Percentiles rank a stretch among this genome's conserved stretches.
These are phyloP conservation scores for Aspergillus uvarum DNA, from an alignment of 2,329 filamentous ascomycete species.

Conservation along the genomic window DNA sequence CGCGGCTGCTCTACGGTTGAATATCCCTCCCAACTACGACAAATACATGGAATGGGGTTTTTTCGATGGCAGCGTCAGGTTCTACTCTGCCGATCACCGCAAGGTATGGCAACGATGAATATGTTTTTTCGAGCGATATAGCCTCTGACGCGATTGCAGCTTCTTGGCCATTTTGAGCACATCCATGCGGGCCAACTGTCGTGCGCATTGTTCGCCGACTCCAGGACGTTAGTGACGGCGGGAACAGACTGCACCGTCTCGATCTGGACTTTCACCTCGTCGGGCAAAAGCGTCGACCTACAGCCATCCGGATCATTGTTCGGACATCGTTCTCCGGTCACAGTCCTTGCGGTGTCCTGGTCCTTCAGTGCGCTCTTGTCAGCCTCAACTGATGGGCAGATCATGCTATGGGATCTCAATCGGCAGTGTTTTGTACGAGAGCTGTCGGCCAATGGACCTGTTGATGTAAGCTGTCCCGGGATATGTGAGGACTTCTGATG, in stretches of 20 bases:
- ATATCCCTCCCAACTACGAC: conserved; percentile 82
- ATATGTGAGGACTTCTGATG: not conserved
- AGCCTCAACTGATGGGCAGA: conserved; percentile 75
- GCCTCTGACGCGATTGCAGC: conserved; percentile 31
- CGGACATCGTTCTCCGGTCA: conserved; percentile 83
- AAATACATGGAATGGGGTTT: conserved; percentile 97
- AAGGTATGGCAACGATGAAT: conserved; percentile 52
- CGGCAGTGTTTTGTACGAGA: conserved; percentile 80
- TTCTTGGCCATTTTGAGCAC: conserved; percentile 88
- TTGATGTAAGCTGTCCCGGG: conserved; percentile 40
- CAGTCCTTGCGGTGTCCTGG: conserved; percentile 77
- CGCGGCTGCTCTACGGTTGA: conserved; percentile 78
- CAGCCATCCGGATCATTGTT: conserved; percentile 78
- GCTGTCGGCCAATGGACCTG: conserved; percentile 58
- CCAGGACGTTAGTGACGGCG: conserved; percentile 84
- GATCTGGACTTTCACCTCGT: conserved; percentile 70
- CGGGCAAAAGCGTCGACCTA: conserved; percentile 72
- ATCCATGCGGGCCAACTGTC: conserved; percentile 89
- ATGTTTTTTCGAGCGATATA: not conserved
- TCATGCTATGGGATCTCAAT: conserved; percentile 93
- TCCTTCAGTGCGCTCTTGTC: conserved; percentile 87
- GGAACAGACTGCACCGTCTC: conserved; percentile 90
- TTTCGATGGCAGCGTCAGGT: conserved; percentile 86
- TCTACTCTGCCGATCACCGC: conserved; percentile 80
- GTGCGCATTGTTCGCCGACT: conserved; percentile 79